phyloP scores from a whole-genome alignment of 2,329 filamentous ascomycete species.

The Cryphonectria japonica region DNA sequence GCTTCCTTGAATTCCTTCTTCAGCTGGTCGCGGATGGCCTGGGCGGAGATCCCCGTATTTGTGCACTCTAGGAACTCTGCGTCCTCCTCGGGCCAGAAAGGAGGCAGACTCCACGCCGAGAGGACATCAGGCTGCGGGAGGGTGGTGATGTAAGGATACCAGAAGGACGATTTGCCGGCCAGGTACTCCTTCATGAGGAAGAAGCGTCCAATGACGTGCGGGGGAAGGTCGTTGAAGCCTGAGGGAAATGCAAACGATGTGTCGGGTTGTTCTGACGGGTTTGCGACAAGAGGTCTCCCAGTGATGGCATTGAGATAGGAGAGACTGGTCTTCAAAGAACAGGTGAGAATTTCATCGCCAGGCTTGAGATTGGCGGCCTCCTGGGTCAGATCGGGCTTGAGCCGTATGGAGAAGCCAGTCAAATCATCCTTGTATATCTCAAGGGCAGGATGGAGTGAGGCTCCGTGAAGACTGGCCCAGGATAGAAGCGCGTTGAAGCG shows the following conservation, averaged over 20 bases:
- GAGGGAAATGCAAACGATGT: constrained; percentile 46
- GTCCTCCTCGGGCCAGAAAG: constrained; percentile 68
- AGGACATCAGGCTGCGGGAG: constrained; percentile 64
- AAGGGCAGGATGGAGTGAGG: constrained; percentile 53
- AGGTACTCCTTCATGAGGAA: constrained; percentile 72
- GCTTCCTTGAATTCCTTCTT: constrained; percentile 52
- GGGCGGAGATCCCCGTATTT: constrained; percentile 53
- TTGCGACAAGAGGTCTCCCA: constrained; percentile 36
- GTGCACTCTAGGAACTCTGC: constrained; percentile 59
- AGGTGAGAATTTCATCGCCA: constrained; percentile 52
- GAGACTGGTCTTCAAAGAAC: constrained; percentile 57
- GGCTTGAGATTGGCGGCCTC: constrained; percentile 34
- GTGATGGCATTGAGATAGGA: constrained; percentile 62
- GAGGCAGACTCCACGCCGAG: constrained; percentile 57
- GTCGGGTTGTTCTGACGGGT: constrained; percentile 30
- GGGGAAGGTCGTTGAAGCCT: constrained; percentile 55
- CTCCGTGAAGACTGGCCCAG: constrained; percentile 54
- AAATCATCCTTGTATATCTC: constrained; percentile 55
- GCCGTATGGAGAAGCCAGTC: constrained; percentile 60
- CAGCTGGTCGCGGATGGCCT: constrained; percentile 51
- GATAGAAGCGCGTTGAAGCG: constrained; percentile 44
- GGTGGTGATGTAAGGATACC: constrained; percentile 69
- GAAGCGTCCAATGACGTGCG: constrained; percentile 67
- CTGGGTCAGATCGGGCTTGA: constrained; percentile 36
- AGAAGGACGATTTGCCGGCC: constrained; percentile 60